Conservation (phyloP, 306 rosid species). For the Luffa acutangula region DNA sequence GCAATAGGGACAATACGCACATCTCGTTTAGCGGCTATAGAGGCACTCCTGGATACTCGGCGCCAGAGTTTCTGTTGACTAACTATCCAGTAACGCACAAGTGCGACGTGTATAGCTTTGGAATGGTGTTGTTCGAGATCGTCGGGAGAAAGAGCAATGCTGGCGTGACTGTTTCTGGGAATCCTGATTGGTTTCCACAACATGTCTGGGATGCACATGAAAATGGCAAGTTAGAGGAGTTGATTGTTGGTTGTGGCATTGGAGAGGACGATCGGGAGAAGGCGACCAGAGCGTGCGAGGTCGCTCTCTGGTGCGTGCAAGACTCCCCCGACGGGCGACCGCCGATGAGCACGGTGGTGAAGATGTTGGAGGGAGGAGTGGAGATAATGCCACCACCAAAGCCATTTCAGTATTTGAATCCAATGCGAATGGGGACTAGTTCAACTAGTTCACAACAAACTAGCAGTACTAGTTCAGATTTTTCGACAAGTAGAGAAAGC, state of each 20-base stretch:
- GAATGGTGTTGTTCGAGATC: slow-evolving; percentile 40
- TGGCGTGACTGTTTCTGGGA: slow-evolving; percentile 11
- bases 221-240: slow-evolving; percentile 8
- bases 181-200: slow-evolving; percentile 39
- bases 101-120: slow-evolving; percentile 48
- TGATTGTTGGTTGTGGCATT: slow-evolving; percentile 17
- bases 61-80: slow-evolving; percentile 37
- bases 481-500: not conserved
- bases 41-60: slow-evolving; percentile 48
- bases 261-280: slow-evolving; percentile 21
- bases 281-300: slow-evolving; percentile 27
- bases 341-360: slow-evolving; percentile 34
- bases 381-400: slow-evolving; percentile 29
- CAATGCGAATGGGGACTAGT: not conserved
- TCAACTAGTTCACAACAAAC: not conserved
- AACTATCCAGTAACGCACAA: slow-evolving; percentile 34
- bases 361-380: slow-evolving; percentile 43
- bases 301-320: slow-evolving; percentile 40
- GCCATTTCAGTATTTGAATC: slow-evolving; percentile 28
- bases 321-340: slow-evolving; percentile 39
- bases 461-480: not conserved
- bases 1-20: slow-evolving; percentile 27
- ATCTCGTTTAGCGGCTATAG: slow-evolving; percentile 31
- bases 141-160: slow-evolving; percentile 34
- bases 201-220: slow-evolving; percentile 30